Percentiles rank a stretch among this genome's conserved stretches.
Conservation (phyloP, 768 basidiomycete species). For the Artomyces pyxidatus region DNA sequence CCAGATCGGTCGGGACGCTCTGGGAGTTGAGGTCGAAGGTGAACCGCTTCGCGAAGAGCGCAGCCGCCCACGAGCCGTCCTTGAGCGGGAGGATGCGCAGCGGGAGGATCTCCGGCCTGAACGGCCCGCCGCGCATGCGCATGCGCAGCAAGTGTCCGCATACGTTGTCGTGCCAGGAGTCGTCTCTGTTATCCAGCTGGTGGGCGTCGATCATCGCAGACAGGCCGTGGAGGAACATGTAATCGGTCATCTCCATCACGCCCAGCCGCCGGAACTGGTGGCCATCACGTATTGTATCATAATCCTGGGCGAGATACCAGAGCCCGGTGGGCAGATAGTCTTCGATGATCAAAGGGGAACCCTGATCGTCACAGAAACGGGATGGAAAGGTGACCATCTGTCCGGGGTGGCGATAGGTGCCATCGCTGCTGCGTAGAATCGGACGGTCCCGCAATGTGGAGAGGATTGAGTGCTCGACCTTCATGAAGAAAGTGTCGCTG, state of each 20-base stretch:
- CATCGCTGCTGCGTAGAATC: slow-evolving; percentile 16
- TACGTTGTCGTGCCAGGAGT: slow-evolving; percentile 8
- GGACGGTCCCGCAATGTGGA: slow-evolving; percentile 1
- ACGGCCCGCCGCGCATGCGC: background rate
- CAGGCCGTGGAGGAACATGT: slow-evolving; percentile 6
- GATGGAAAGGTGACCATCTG: slow-evolving; percentile 4
- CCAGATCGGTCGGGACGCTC: slow-evolving; percentile 10
- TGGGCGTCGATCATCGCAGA: background rate
- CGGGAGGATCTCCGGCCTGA: background rate
- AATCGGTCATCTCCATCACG: slow-evolving; percentile 8
- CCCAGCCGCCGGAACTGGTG: slow-evolving; percentile 7
- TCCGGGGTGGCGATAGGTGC: slow-evolving; percentile 6
- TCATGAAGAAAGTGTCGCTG: slow-evolving; percentile 14
- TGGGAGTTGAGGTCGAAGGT: slow-evolving; percentile 4
- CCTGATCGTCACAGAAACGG: background rate
- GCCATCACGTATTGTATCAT: background rate
- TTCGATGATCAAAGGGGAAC: slow-evolving; percentile 4
- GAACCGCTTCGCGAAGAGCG: background rate
- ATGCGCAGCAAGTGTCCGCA: background rate
- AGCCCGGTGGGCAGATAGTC: background rate
- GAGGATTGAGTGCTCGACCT: slow-evolving; percentile 6
- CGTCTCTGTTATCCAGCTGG: background rate
- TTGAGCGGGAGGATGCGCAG: slow-evolving; percentile 9
- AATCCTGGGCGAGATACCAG: slow-evolving; percentile 11
- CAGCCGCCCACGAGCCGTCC: slow-evolving; percentile 5